Evolutionary conservation across 768 basidiomycete genomes (phyloP), one percentile per base, ranked within the genome.

Genomic region (Krasilnikovozyma curviuscula): DNA sequence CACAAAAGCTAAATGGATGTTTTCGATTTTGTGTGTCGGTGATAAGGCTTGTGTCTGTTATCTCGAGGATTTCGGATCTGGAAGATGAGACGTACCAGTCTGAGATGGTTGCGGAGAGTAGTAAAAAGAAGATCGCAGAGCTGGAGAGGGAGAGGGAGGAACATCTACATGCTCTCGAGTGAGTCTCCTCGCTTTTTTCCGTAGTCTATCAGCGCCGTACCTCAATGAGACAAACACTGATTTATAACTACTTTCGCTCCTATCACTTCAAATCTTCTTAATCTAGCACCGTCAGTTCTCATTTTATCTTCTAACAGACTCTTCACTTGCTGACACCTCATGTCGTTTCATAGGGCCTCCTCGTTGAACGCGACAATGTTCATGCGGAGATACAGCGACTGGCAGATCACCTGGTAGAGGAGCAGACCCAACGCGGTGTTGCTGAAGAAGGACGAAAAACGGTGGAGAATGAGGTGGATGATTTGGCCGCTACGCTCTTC

Each of bases 351-450:
- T n/a, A n/a, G n/a, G n/a, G 91, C 8, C 66, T 91, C 34, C 70
- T 95, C 35, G 89, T 98, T 19, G 91, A 98, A 64, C 81, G 82
- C 60, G 46, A 48, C 44, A 79, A 89, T 64, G 88, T 97, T 46
- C 86, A 83, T 8, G 63, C 77, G 3, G 91, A 98, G 68, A 77
- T 98, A 50, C 89, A 77, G 56, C 74, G 88, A 27, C 68, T 98
- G 51, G 95, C 95, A 78, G 83, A 88, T 57, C 81, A 78, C 54
- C 79, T 88, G n/a, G 83, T 85, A 18, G 85, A 91, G 58, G 91
- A 93, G 67, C 86, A 89, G 13, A 78, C 83, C 1, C 75, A 79
- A 55, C 74, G 91, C 13, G 88, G 86, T 12, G 79, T 84, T 63
- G 89, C 89, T 1, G 89, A 91, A 64, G 75, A 69, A 42, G 86